Evolutionary conservation across 345 rosid species (phyloP), one percentile per base, ranked within the genome.

Genomic region (Toxicodendron radicans): DNA sequence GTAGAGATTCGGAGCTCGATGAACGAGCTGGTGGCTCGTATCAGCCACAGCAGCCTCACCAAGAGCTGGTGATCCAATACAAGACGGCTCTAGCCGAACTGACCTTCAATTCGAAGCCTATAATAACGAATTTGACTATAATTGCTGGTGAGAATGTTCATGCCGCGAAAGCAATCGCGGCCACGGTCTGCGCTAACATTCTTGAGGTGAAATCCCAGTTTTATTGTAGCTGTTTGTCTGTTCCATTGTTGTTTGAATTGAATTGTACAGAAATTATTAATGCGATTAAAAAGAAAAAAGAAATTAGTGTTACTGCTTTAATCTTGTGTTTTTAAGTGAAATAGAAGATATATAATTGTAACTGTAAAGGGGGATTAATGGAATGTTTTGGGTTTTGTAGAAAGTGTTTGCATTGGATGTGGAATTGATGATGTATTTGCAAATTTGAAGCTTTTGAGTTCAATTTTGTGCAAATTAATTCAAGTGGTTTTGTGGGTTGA

Each of bases 31-130:
- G 21, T 10, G 93, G 87, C 60, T 91, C 85, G 45, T 95, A 95
- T 74, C 92, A 90, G 83, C 98, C 98, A 66, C 86, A 81, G 38
- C 95, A 87, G 75, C 94, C 82, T 73, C 91, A 90, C 75, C 87
- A 84, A 79, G 99, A 96, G 92, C 92, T 96, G 16, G 89, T 96
- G 80, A 91, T 84, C 63, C 97, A 92, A 88, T 96, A 93, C 82
- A 89, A 84, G 84, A 83, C 91, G 7, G 99, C 99, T 9, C 75
- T 96, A 0, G 83, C 97, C 2, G 99, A 96, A 90, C 91, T 96
- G 72, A 93, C 97, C 14, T 90, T 96, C 80, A 96, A 96, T 80
- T 96, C 99, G 10, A 96, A 96, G 80, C 99, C 98, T 20, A 96
- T 96, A 54, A 96, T 96, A 24, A 93, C 99, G 48, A 96, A 92